Evolutionary conservation across 352 stramenopile species (phyloP).

Genomic region (Globisporangium mamillatum): DNA sequence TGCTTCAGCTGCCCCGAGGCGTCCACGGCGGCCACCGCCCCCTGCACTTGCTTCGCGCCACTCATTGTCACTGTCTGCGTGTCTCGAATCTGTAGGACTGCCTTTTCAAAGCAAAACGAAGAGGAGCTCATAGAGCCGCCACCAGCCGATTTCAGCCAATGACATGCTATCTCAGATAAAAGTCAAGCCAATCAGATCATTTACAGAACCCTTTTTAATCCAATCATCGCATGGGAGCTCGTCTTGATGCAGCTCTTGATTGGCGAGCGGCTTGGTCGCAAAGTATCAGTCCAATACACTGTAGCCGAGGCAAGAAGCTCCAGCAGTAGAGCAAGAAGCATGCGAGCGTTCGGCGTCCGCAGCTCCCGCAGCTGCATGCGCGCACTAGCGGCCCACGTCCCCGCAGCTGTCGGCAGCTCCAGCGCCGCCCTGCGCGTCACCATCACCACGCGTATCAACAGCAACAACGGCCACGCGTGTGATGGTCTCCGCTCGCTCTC

Average conservation of each 20-base stretch:
- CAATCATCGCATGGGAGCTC: background rate
- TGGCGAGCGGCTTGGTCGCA: constrained; percentile 9
- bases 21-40: background rate
- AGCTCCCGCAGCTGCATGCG: constrained; percentile 18
- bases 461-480: constrained; percentile 5
- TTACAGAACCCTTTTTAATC: background rate
- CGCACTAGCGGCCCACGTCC: constrained; percentile 1
- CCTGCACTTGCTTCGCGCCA: constrained; percentile 15
- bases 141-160: constrained; percentile 39
- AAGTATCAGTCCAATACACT: constrained; percentile 1
- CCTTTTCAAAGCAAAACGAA: background rate
- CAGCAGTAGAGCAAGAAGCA: constrained; percentile 3
- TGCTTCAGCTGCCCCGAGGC: constrained; percentile 14
- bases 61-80: constrained; percentile 1
- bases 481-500: constrained; percentile 19
- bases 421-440: background rate
- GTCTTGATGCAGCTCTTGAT: constrained; percentile 9
- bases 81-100: background rate
- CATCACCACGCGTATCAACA: background rate
- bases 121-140: constrained; percentile 7
- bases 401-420: background rate
- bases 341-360: constrained; percentile 25
- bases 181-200: constrained; percentile 11
- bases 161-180: background rate
- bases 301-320: background rate